Evolutionary conservation across 805 yeast species (phyloP).

Genomic region (Yamadazyma sp.): DNA sequence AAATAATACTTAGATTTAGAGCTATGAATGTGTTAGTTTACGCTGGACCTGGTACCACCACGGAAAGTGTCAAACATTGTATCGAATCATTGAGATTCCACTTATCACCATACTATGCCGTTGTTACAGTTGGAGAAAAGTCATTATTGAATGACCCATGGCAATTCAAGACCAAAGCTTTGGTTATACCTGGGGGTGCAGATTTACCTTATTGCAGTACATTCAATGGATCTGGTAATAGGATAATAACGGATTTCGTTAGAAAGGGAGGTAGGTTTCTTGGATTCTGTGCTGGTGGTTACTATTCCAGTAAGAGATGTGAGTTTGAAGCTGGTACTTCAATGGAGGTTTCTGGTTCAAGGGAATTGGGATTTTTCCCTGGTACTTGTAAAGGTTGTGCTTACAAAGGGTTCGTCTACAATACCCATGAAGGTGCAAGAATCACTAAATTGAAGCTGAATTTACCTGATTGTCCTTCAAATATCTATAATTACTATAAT

Average conservation of each 20-base stretch:
- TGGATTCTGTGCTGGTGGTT: constrained; percentile 96
- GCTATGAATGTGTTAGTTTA: constrained; percentile 37
- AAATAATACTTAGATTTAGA: background rate
- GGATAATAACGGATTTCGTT: constrained; percentile 59
- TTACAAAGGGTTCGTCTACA: constrained; percentile 75
- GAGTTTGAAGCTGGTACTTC: constrained; percentile 82
- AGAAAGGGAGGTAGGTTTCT: constrained; percentile 75
- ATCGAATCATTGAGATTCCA: constrained; percentile 69
- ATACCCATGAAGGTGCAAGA: constrained; percentile 70
- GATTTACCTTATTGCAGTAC: constrained; percentile 80
- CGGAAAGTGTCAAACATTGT: constrained; percentile 82
- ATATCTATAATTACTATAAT: constrained; percentile 57
- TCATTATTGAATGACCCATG: constrained; percentile 81
- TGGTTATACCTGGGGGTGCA: constrained; percentile 96
- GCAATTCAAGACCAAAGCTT: constrained; percentile 70
- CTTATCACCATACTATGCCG: constrained; percentile 87
- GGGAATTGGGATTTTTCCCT: constrained; percentile 80
- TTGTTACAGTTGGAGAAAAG: constrained; percentile 60
- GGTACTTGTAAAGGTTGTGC: constrained; percentile 84
- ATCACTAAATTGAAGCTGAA: constrained; percentile 45
- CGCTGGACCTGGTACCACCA: constrained; percentile 74
- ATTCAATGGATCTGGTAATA: constrained; percentile 68
- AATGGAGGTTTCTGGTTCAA: constrained; percentile 79
- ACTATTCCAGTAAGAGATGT: constrained; percentile 68
- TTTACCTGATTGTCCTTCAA: constrained; percentile 22